phyloP scores from a whole-genome alignment of 1,139 yeast genomes.

The Pichia sp. region DNA sequence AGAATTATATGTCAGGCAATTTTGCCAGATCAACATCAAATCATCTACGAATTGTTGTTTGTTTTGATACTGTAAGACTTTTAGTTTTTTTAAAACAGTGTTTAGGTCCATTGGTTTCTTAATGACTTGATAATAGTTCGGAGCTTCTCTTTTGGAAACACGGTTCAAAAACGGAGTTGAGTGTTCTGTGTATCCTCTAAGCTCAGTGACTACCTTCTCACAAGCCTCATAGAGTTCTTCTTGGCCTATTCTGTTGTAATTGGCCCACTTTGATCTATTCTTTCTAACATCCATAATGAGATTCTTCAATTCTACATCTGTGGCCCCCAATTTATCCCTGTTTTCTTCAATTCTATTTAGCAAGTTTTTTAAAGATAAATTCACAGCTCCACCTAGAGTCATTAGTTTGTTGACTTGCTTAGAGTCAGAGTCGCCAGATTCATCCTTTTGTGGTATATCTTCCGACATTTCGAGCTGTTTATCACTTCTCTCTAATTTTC shows the following conservation, averaged over 20 bases:
- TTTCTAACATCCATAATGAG: slow-evolving; percentile 89
- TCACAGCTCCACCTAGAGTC: slow-evolving; percentile 76
- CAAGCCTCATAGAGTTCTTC: slow-evolving; percentile 97
- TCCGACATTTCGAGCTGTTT: slow-evolving; percentile 51
- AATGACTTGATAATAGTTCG: slow-evolving; percentile 85
- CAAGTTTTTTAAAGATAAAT: slow-evolving; percentile 74
- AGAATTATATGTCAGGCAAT: slow-evolving; percentile 87
- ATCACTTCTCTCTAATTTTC: slow-evolving; percentile 78
- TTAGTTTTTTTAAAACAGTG: slow-evolving; percentile 87
- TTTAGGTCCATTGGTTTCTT: slow-evolving; percentile 96
- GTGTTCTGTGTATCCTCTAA: slow-evolving; percentile 91
- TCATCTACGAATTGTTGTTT: slow-evolving; percentile 91
- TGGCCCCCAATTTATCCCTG: slow-evolving; percentile 66
- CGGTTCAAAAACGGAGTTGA: slow-evolving; percentile 93
- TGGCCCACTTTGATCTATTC: slow-evolving; percentile 95
- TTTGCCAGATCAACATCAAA: slow-evolving; percentile 90
- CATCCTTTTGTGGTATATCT: slow-evolving; percentile 13
- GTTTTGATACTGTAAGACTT: slow-evolving; percentile 72
- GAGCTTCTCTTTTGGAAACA: slow-evolving; percentile 96
- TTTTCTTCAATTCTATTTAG: slow-evolving; percentile 72
- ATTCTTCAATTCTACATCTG: slow-evolving; percentile 82
- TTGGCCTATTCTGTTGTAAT: slow-evolving; percentile 91
- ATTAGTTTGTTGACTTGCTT: slow-evolving; percentile 33
- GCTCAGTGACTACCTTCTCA: slow-evolving; percentile 86
- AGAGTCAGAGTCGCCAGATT: slow-evolving; percentile 21